Base-by-base conservation (phyloP, 2,329 filamentous ascomycete genomes). In the Penicillium sumatraense region DNA sequence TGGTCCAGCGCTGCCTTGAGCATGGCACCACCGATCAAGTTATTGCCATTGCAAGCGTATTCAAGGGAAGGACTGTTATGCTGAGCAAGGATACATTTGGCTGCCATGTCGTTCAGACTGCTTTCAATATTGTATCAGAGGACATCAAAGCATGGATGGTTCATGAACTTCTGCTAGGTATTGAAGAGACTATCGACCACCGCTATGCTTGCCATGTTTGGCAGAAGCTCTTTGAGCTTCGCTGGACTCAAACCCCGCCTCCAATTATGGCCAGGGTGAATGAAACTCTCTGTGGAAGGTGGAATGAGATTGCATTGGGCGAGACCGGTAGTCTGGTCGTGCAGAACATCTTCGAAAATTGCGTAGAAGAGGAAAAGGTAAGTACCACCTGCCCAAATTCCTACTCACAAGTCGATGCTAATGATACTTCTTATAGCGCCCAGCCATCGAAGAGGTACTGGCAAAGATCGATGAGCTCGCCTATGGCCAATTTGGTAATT, bases 191-290 rank as follows among this genome's bases (percentile, higher is more conserved):
- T 2, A 93, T 99, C 61, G 95, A 99, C 70, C 96, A 99, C 77
- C 90, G 96, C 64, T 99, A 99, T 77, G 95, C 95, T 56, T 99
- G 95, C 70, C 95, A 99, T 74, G 95, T 99, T 60, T 99, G 95
- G 95, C 95, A 99, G 80, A 99, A 99, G 81, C 85, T 99, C 24
- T 99, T 99, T 73, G 95, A 99, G 75, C 85, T 99, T 65, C 89
- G 95, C 69, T 99, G 95, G 95, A 91, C 88, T 60, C 89, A 93
- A 67, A 90, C 92, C 35, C 95, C 95, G 38, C 95, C 95, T 21
- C 93, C 97, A 75, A 96, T 99, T 76, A 99, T 99, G 95, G 90
- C 90, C 68, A 96, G 91, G 68, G 96, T 99, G 76, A 99, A 99
- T 69, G 92, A 98, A 66, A 90, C 95, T 57, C 84, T 99, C 51